Conservation (phyloP, 2,329 filamentous ascomycete genomes). For the Hypoxylon sp. region DNA sequence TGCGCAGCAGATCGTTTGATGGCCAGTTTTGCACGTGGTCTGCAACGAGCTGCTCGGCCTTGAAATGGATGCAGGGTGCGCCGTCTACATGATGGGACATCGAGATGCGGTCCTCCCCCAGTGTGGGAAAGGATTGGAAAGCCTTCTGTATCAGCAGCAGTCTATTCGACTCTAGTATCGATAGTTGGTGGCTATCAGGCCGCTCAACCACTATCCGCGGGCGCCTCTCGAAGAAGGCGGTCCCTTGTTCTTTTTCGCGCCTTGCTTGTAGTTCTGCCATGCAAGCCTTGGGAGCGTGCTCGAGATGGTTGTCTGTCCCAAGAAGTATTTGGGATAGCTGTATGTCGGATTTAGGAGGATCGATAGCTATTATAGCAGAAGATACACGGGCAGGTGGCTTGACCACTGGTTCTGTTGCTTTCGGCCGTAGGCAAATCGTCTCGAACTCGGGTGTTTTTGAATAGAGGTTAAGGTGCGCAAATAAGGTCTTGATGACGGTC, state of each 20-base stretch:
- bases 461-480: slow-evolving; percentile 2
- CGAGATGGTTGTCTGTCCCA: background rate
- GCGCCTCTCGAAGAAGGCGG: slow-evolving; percentile 1
- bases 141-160: slow-evolving; percentile 2
- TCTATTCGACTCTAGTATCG: background rate
- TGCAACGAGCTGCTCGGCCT: slow-evolving; percentile 10
- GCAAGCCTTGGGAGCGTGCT: background rate
- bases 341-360: no score
- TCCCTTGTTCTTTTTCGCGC: slow-evolving; percentile 3
- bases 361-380: background rate
- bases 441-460: slow-evolving; percentile 6
- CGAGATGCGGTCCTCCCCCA: slow-evolving; percentile 5
- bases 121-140: background rate
- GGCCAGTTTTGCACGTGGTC: slow-evolving; percentile 19
- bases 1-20: slow-evolving; percentile 17
- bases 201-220: background rate
- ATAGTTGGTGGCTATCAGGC: background rate
- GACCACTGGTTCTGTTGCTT: background rate
- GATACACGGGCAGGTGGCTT: background rate
- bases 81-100: slow-evolving; percentile 1
- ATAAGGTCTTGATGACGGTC: slow-evolving; percentile 1
- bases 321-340: background rate
- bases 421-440: slow-evolving; percentile 2
- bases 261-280: slow-evolving; percentile 2
- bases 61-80: slow-evolving; percentile 2